These are phyloP conservation scores for Phytophthora idaei DNA, from an alignment of 352 stramenopile genomes.

Conservation along the genomic window DNA sequence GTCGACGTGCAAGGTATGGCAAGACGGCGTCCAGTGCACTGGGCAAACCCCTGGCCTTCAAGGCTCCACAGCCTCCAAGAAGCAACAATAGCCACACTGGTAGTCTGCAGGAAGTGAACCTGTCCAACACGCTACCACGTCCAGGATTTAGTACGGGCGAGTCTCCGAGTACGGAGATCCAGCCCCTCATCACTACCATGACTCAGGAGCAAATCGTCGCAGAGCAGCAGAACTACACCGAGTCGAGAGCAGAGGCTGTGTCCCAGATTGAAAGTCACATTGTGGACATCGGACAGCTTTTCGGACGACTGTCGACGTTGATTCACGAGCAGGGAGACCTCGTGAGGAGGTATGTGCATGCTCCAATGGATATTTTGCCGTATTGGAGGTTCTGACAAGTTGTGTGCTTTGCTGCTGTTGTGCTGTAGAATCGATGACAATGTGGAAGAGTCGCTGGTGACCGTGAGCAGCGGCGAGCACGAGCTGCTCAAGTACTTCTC, in stretches of 20 bases:
- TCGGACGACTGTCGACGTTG: constrained; percentile 76
- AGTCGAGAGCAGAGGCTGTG: constrained; percentile 74
- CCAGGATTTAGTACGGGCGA: constrained; percentile 36
- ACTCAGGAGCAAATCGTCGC: constrained; percentile 78
- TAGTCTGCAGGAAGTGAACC: constrained; percentile 44
- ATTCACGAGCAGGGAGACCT: constrained; percentile 86
- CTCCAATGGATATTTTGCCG: neutral
- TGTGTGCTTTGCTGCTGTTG: constrained; percentile 19
- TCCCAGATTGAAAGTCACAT: constrained; percentile 89
- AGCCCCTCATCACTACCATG: constrained; percentile 75
- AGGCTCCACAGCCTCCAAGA: constrained; percentile 38
- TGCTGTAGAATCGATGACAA: constrained; percentile 82
- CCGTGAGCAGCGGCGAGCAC: constrained; percentile 77
- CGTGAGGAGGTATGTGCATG: constrained; percentile 63
- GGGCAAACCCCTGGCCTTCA: constrained; percentile 80
- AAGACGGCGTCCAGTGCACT: constrained; percentile 73
- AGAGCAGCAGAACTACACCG: constrained; percentile 81
- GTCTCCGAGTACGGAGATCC: constrained; percentile 46
- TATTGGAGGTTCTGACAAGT: neutral
- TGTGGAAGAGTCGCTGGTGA: constrained; percentile 78
- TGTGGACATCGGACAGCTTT: constrained; percentile 86
- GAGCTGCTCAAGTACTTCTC: constrained; percentile 88
- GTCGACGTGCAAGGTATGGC: constrained; percentile 74
- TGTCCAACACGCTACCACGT: constrained; percentile 61
- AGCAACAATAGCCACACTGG: constrained; percentile 41